Conservation (phyloP, 441 rosid genomes). For the Flueggea neowawraea region DNA sequence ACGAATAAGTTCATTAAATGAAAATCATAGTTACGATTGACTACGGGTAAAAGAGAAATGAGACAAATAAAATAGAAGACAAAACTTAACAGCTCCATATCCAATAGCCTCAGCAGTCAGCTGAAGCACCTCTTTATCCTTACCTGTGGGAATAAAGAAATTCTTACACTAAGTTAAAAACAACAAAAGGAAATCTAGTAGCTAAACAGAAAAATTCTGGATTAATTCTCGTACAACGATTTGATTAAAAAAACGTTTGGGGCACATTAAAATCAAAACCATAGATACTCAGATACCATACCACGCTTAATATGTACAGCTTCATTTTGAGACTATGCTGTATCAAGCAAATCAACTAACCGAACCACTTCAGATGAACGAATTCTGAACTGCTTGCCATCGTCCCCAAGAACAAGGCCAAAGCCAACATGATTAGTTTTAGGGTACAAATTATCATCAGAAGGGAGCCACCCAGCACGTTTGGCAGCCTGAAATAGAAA, state of each 20-base stretch:
- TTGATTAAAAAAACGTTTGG: no score
- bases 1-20: no score
- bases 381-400: constrained; percentile 85
- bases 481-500: constrained; percentile 66
- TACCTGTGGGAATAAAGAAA: constrained; percentile 38
- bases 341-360: constrained; percentile 90
- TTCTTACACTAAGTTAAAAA: background rate
- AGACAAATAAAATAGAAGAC: constrained; percentile 8
- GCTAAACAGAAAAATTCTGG: background rate
- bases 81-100: constrained; percentile 96
- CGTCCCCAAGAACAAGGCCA: constrained; percentile 92
- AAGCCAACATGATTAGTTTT: constrained; percentile 80
- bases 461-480: constrained; percentile 83
- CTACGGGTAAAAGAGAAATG: background rate
- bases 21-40: background rate
- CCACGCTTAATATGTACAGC: constrained; percentile 73
- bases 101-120: constrained; percentile 91
- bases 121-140: constrained; percentile 86
- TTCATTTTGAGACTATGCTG: constrained; percentile 80
- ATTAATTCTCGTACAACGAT: background rate
- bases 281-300: constrained; percentile 22
- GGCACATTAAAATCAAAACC: no score
- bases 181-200: background rate
- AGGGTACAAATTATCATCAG: constrained; percentile 45
- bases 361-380: constrained; percentile 83